These are phyloP conservation scores for Phalaenopsis aphrodite DNA, from an alignment of 106 monocot species.

Conservation along the genomic window DNA sequence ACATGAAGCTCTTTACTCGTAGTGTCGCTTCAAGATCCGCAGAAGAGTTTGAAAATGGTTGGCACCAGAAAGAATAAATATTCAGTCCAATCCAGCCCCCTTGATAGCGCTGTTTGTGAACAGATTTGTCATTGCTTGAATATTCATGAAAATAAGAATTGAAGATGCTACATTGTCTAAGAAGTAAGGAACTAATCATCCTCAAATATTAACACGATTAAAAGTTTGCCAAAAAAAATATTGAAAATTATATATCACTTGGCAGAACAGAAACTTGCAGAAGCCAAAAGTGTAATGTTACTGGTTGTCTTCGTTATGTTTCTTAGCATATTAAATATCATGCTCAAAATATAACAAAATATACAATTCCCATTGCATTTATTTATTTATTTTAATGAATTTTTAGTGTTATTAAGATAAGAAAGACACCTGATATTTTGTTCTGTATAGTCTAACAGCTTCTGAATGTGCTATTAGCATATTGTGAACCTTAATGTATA, in stretches of 20 bases:
- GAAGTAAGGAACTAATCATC: background rate
- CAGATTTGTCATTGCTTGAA: background rate
- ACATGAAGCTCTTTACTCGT: constrained; percentile 28
- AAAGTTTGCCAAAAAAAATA: background rate
- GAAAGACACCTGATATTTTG: constrained; percentile 40
- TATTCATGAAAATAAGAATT: background rate
- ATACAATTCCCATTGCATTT: background rate
- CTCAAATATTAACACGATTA: background rate
- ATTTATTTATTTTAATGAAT: too few relatives aligned
- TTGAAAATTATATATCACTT: too few relatives aligned
- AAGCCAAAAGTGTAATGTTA: too few relatives aligned
- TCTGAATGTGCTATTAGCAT: constrained; percentile 41
- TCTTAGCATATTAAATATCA: background rate
- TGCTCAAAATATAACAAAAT: background rate
- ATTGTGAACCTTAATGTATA: constrained; percentile 33
- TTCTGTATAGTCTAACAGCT: constrained; percentile 25
- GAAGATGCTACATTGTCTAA: background rate
- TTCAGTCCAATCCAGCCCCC: constrained; percentile 58
- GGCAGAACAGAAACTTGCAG: too few relatives aligned
- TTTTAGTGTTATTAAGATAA: background rate
- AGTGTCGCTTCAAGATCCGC: constrained; percentile 52
- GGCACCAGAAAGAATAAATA: constrained; percentile 28
- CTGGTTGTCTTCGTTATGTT: too few relatives aligned
- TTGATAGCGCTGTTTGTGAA: constrained; percentile 27
- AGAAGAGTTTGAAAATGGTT: constrained; percentile 37